Percentiles rank a stretch among this genome's conserved stretches.
phyloP scores from a whole-genome alignment of 2,329 filamentous ascomycete genomes.

The Hymenoscyphus scutula region DNA sequence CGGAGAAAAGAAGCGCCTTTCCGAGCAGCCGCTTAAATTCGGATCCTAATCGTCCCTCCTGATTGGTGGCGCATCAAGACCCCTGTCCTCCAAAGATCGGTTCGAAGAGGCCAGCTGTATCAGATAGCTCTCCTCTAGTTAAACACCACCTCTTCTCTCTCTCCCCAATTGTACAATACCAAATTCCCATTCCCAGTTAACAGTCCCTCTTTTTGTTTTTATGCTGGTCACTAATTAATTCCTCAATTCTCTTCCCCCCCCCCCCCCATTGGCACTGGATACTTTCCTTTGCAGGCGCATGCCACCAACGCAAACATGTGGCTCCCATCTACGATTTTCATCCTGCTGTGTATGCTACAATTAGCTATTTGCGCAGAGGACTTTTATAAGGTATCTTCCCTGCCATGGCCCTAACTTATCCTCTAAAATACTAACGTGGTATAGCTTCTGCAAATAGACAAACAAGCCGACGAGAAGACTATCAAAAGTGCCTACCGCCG shows the following conservation, averaged over 20 bases:
- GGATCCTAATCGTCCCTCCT: neutral
- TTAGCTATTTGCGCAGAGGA: slow-evolving; percentile 62
- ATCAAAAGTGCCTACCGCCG: slow-evolving; percentile 92
- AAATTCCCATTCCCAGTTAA: slow-evolving; percentile 13
- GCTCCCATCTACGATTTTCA: slow-evolving; percentile 49
- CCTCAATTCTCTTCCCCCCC: too few relatives aligned
- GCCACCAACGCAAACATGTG: slow-evolving; percentile 43
- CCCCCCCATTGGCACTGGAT: slow-evolving; percentile 10
- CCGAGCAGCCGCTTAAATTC: neutral
- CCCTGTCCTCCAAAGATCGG: too few relatives aligned
- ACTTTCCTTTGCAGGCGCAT: slow-evolving; percentile 18
- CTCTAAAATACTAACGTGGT: slow-evolving; percentile 17
- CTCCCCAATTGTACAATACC: slow-evolving; percentile 5
- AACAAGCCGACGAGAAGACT: slow-evolving; percentile 76
- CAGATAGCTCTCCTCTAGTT: neutral
- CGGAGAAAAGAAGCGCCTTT: neutral
- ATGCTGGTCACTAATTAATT: slow-evolving; percentile 19
- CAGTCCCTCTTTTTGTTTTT: slow-evolving; percentile 22
- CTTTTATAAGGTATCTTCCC: slow-evolving; percentile 68
- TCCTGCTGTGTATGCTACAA: slow-evolving; percentile 54
- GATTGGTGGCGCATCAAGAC: too few relatives aligned
- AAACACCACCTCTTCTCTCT: slow-evolving; percentile 1
- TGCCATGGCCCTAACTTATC: neutral
- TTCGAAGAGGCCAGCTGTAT: too few relatives aligned
- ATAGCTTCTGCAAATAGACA: slow-evolving; percentile 76